Evolutionary conservation across 1,284 basidiomycete genomes (phyloP), one percentile per base, ranked within the genome.

Genomic region (Sporisorium reilianum): DNA sequence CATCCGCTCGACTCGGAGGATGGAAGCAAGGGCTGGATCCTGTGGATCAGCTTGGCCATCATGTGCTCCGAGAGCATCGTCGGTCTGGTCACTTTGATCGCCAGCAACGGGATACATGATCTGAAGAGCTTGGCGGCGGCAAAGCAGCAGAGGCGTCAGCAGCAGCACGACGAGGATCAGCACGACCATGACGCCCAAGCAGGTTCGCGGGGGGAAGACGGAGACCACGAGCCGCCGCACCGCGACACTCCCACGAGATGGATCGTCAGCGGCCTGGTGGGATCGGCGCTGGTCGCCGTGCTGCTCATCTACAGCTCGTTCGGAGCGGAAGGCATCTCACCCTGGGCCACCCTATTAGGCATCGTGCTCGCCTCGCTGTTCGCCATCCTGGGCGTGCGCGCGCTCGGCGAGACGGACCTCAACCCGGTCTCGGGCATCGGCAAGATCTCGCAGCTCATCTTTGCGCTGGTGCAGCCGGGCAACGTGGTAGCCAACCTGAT

Each of bases 31-130:
- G 76, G 77, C 16, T 85, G 84, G 84, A 81, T 85, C 52, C 88
- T 98, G 22, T 98, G 95, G 95, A 89, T 92, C 20, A 92, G 94
- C 1, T 88, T 98, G 46, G 95, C 95, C 1, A 93, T 97, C 81
- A 98, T 98, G 95, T 88, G 87, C 81, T 90, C 93, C 40, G 96
- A 98, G 86, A 92, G 91, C 60, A 84, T 97, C 65, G 88, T 97
- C 20, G 67, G 74, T 14, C 41, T 80, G 25, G 57, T 58, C 2
- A 59, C 74, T 5, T 40, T 80, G 34, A 56, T 73, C 6, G 64
- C 63, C 3, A 65, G 65, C 50, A 68, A 76, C 41, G 69, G 65
- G 9, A 51, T 61, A 11, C 48, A 44, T 8, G 69, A 75, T 52
- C 49, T 75, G 20, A 61, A 65, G 36, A 56, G 53, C 30, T 51